Percentiles rank a stretch among this genome's conserved stretches.
These are phyloP conservation scores for Starmerella bacillaris DNA, from an alignment of 805 yeast species.

Conservation along the genomic window DNA sequence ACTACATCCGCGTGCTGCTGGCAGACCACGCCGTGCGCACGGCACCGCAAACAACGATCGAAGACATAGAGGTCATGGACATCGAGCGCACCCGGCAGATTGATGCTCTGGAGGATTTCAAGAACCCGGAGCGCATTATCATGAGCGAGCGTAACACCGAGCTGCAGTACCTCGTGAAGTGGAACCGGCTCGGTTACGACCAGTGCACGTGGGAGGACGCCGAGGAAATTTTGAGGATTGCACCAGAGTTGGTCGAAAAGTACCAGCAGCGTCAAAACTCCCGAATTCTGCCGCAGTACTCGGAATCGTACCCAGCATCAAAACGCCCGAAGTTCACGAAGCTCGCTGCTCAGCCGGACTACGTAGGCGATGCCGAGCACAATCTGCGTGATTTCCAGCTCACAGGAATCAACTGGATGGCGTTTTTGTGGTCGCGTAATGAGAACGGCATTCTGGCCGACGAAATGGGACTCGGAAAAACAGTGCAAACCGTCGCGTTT, in stretches of 20 bases:
- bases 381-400: constrained; percentile 85
- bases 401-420: constrained; percentile 99
- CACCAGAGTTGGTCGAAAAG: constrained; percentile 68
- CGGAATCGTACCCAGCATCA: constrained; percentile 51
- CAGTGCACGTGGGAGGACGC: constrained; percentile 97
- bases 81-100: constrained; percentile 69
- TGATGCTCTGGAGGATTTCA: constrained; percentile 70
- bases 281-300: constrained; percentile 63
- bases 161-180: constrained; percentile 71
- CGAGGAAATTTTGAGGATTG: constrained; percentile 59
- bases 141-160: constrained; percentile 48
- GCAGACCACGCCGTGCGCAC: constrained; percentile 56
- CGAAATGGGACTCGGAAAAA: constrained; percentile 97
- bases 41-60: constrained; percentile 71
- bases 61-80: constrained; percentile 86
- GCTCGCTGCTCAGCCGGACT: constrained; percentile 67
- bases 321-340: constrained; percentile 81
- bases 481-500: constrained; percentile 91
- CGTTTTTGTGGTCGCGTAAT: constrained; percentile 90
- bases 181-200: constrained; percentile 87
- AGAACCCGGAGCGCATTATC: constrained; percentile 75
- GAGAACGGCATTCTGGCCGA: constrained; percentile 96
- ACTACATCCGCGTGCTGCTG: constrained; percentile 62
- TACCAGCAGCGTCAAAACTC: constrained; percentile 69
- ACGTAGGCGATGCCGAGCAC: constrained; percentile 46